These are phyloP conservation scores for Fusarium sp. DNA, from an alignment of 2,329 filamentous ascomycete genomes.

Conservation along the genomic window DNA sequence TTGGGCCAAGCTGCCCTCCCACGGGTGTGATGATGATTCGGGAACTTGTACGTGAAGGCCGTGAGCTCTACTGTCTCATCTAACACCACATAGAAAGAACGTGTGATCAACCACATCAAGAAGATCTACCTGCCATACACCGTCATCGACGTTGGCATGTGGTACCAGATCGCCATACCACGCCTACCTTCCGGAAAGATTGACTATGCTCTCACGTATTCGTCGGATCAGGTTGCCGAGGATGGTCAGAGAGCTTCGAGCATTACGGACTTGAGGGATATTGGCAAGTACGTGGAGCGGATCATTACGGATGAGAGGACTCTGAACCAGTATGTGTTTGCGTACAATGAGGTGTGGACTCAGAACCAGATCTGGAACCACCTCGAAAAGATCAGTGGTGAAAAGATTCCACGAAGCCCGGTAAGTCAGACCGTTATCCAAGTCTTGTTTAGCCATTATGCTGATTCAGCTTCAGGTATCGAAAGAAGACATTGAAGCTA, in stretches of 20 bases:
- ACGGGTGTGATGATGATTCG: conserved; percentile 21
- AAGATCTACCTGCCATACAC: conserved; percentile 64
- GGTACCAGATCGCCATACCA: conserved; percentile 61
- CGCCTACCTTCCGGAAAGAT: conserved; percentile 45
- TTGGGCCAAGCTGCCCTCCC: conserved; percentile 20
- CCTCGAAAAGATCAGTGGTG: conserved; percentile 61
- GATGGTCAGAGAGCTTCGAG: conserved; percentile 58
- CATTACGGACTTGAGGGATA: conserved; percentile 63
- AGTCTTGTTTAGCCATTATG: too few relatives aligned
- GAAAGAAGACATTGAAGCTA: conserved; percentile 13
- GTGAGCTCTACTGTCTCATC: background rate
- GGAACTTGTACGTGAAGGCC: conserved; percentile 7
- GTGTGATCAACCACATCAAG: conserved; percentile 62
- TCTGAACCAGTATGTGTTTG: conserved; percentile 63
- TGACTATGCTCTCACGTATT: conserved; percentile 47
- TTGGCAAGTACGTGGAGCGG: conserved; percentile 62
- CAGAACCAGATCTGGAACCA: conserved; percentile 60
- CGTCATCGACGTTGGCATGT: conserved; percentile 69
- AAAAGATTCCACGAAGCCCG: conserved; percentile 52
- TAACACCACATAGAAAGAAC: conserved; percentile 56
- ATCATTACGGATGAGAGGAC: conserved; percentile 66
- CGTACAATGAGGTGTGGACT: conserved; percentile 59
- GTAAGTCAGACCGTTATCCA: conserved; percentile 2
- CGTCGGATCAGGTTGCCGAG: conserved; percentile 54
- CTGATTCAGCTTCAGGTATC: conserved; percentile 3